Evolutionary conservation across 2,329 filamentous ascomycete genomes (phyloP), one percentile per base, ranked within the genome.

Genomic region (Cladosporium sp.): DNA sequence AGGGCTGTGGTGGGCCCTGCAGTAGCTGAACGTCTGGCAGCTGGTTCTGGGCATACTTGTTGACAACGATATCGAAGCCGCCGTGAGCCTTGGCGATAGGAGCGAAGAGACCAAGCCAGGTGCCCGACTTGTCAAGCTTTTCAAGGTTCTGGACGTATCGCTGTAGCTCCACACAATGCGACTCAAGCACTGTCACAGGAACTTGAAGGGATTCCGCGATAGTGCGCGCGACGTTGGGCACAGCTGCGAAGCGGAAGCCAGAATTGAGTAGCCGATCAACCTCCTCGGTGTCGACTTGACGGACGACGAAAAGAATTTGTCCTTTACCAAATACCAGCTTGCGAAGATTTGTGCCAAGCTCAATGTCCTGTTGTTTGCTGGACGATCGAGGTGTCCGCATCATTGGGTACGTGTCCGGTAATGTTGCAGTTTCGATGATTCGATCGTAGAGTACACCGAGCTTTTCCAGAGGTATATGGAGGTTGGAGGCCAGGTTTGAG

Each of bases 251-350:
- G n/a, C 88, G 84, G 71, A 87, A 95, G 1, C 92, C 91, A 11
- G 83, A 77, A 1, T 89, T 84, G 62, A 87, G 82, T 14, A 96
- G 79, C 28, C 82, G 81, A 54, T 84, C 80, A 0, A 83, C 79
- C 37, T 92, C 88, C 0, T 80, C 76, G 36, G 78, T 77, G 36
- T 80, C 78, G 1, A 88, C 79, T 43, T 81, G 81, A 11, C 86
- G 88, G 5, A 92, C 87, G 9, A 95, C 81, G 66, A 95, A 92
- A 71, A 96, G 84, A 47, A 95, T 80, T 56, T 92, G 90, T 0
- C 92, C 91, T 60, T 85, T 86, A 3, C 88, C 88, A 38, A 85
- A 81, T 0, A 77, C 61, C 34, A 73, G 69, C 30, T 59, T 59
- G 42, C 51, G 49, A 1, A 71, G 65, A 30, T 66, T 69, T 4